These are phyloP conservation scores for Cladobotryum mycophilum DNA, from an alignment of 2,329 filamentous ascomycete genomes.

Conservation along the genomic window DNA sequence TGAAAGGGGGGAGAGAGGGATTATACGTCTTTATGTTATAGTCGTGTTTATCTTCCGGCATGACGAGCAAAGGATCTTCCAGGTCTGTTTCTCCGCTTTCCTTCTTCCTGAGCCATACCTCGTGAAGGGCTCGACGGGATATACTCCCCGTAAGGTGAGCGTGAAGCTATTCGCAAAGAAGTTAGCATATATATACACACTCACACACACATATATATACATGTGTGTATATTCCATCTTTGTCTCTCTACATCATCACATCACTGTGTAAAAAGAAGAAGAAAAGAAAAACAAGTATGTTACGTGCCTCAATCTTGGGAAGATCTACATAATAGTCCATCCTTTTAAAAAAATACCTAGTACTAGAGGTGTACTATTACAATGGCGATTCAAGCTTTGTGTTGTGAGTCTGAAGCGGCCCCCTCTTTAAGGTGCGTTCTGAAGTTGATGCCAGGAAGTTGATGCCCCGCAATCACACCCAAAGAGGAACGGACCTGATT, in stretches of 20 bases:
- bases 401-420: neutral
- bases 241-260: too few species aligned
- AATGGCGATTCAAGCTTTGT: neutral
- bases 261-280: neutral
- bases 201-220: too few species aligned
- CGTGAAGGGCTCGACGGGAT: conserved; percentile 63
- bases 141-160: conserved; percentile 78
- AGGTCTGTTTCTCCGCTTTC: conserved; percentile 46
- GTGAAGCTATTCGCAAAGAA: conserved; percentile 51
- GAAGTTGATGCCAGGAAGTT: neutral
- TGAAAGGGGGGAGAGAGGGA: neutral
- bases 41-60: conserved; percentile 65
- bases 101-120: conserved; percentile 63
- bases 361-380: neutral
- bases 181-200: too few species aligned
- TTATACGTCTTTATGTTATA: conserved; percentile 60
- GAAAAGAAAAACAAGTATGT: neutral
- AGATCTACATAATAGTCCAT: conserved; percentile 45
- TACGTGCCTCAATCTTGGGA: conserved; percentile 49
- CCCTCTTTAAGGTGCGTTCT: neutral
- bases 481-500: too few species aligned
- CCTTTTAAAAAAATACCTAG: neutral
- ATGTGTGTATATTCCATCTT: neutral
- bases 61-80: conserved; percentile 61
- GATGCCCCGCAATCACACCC: too few species aligned